phyloP scores from a whole-genome alignment of 805 yeast genomes.

The Saccharomycopsis lassenensis region DNA sequence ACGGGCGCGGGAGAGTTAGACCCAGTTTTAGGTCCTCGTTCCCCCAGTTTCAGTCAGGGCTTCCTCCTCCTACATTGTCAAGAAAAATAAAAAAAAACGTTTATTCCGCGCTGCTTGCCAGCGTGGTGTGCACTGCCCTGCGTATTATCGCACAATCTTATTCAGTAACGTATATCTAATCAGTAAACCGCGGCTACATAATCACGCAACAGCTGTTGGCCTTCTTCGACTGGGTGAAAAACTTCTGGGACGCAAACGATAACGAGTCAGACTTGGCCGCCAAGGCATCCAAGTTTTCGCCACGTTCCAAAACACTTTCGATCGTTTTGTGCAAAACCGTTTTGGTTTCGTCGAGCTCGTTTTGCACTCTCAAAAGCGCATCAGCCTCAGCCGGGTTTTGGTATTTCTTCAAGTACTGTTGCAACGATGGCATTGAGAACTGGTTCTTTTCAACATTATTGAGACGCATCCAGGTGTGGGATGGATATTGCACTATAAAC shows the following conservation, averaged over 20 bases:
- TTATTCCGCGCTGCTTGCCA: too few relatives aligned
- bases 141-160: too few relatives aligned
- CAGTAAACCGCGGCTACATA: too few relatives aligned
- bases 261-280: slow-evolving; percentile 94
- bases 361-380: slow-evolving; percentile 92
- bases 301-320: slow-evolving; percentile 88
- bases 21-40: too few relatives aligned
- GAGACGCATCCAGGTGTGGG: slow-evolving; percentile 51
- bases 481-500: slow-evolving; percentile 73
- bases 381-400: slow-evolving; percentile 98
- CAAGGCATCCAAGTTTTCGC: slow-evolving; percentile 87
- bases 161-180: too few relatives aligned
- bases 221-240: slow-evolving; percentile 94
- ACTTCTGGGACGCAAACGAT: slow-evolving; percentile 80
- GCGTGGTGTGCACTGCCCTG: too few relatives aligned
- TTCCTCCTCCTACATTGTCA: too few relatives aligned
- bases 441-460: slow-evolving; percentile 27
- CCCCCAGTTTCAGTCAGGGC: too few relatives aligned
- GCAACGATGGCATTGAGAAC: slow-evolving; percentile 49
- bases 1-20: too few relatives aligned
- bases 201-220: slow-evolving; percentile 82
- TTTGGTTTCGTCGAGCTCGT: slow-evolving; percentile 95
- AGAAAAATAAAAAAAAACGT: too few relatives aligned
- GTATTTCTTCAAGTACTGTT: slow-evolving; percentile 64
- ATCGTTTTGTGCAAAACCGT: slow-evolving; percentile 93